These are phyloP conservation scores for Botryotinia globosa DNA, from an alignment of 2,329 filamentous ascomycete genomes.

Conservation along the genomic window DNA sequence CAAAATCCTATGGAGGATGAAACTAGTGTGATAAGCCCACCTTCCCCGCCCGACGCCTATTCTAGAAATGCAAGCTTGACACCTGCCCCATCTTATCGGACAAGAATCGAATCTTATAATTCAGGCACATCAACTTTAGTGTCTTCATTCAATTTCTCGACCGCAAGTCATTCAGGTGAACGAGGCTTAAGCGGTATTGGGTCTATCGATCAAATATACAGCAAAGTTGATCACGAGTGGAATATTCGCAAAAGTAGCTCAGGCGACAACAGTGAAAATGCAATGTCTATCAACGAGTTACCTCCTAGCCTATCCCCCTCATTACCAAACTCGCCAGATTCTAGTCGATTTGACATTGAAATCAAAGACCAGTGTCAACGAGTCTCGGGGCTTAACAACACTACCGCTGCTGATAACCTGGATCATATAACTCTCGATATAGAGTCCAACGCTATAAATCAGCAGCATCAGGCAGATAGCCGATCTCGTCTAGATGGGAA, in stretches of 20 bases:
- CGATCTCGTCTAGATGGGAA: background rate
- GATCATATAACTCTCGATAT: background rate
- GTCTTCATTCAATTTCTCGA: background rate
- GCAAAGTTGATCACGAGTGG: background rate
- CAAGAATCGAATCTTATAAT: conserved; percentile 13
- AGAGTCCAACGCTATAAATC: background rate
- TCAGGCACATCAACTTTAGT: background rate
- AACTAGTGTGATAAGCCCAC: background rate
- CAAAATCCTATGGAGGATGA: background rate
- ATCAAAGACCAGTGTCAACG: background rate
- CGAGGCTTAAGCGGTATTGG: conserved; percentile 7
- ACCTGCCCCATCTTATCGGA: conserved; percentile 13
- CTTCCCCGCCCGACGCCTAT: conserved; percentile 5
- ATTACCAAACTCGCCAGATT: background rate
- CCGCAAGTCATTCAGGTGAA: background rate
- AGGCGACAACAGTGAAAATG: background rate
- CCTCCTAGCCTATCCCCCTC: background rate
- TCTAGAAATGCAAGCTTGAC: conserved; percentile 4
- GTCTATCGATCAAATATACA: conserved; percentile 10
- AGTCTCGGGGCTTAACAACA: background rate
- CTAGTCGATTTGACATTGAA: background rate
- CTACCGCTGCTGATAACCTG: background rate
- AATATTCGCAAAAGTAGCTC: background rate
- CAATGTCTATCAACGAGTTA: background rate
- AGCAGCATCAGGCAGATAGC: background rate